Evolutionary conservation across 148 eudicot genomes (phyloP).

Genomic region (Pharnaceum exiguum): DNA sequence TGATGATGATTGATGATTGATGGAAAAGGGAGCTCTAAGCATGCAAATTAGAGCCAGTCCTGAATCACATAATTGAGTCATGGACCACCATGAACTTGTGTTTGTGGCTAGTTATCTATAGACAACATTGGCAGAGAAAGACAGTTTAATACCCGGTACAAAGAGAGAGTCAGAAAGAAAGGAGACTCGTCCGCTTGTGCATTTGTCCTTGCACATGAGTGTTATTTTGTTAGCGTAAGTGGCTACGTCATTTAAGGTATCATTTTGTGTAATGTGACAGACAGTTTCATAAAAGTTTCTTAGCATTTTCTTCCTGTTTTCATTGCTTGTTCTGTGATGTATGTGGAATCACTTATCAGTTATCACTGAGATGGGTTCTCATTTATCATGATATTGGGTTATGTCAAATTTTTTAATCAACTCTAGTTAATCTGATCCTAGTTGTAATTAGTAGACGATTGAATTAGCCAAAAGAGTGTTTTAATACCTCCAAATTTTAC

Average conservation of each 20-base stretch:
- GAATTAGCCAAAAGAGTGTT: no score
- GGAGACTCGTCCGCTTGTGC: neutral
- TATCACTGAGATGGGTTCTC: no score
- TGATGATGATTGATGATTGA: neutral
- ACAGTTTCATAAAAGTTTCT: neutral
- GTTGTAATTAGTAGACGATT: no score
- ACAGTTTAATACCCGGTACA: neutral
- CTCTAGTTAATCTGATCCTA: no score
- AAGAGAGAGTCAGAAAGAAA: neutral
- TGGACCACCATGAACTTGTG: conserved; percentile 14
- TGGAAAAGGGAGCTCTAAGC: neutral
- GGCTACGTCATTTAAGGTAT: conserved; percentile 11
- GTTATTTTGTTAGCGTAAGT: conserved; percentile 23
- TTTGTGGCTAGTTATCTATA: neutral
- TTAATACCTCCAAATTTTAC: no score
- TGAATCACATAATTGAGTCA: conserved; percentile 13
- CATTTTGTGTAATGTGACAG: conserved; percentile 3
- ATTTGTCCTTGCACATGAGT: conserved; percentile 7
- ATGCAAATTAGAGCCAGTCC: neutral
- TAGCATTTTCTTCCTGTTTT: neutral
- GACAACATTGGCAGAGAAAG: neutral
- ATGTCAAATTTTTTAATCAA: no score
- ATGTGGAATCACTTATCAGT: neutral
- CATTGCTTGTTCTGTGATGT: neutral
- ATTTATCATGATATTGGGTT: no score